Conservation (phyloP, 768 basidiomycete species). For the Auricularia sp. region DNA sequence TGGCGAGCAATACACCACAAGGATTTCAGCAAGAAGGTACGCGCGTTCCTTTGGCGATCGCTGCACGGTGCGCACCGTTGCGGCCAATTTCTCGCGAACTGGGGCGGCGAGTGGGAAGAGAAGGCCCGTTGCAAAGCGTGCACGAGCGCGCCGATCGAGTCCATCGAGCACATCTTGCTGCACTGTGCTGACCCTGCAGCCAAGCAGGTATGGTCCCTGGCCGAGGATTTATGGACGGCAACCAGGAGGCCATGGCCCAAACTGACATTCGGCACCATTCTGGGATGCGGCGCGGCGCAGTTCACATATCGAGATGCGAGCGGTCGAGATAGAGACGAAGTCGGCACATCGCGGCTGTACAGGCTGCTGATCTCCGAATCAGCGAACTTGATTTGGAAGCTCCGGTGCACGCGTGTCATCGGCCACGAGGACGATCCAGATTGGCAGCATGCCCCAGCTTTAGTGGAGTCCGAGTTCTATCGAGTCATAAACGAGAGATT, state of each 20-base stretch:
- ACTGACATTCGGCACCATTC: background rate
- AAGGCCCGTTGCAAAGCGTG: no score
- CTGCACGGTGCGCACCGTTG: background rate
- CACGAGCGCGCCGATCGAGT: background rate
- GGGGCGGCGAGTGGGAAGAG: no score
- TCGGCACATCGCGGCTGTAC: background rate
- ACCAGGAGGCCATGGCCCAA: background rate
- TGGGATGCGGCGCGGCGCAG: background rate
- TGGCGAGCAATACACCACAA: no score
- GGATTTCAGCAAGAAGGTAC: no score
- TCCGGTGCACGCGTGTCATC: background rate
- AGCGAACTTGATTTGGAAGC: background rate
- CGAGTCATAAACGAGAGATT: background rate
- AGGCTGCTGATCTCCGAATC: background rate
- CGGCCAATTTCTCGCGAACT: background rate
- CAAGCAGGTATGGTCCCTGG: background rate
- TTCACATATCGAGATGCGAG: background rate
- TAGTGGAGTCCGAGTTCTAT: background rate
- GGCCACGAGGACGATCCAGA: background rate
- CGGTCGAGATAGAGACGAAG: no score
- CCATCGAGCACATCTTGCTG: background rate
- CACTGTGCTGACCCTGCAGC: background rate
- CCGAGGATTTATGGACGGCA: background rate
- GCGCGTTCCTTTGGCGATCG: no score
- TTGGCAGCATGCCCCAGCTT: background rate